Evolutionary conservation across 805 yeast genomes (phyloP), one percentile per base, ranked within the genome.

Genomic region (Kuraishia borneana): DNA sequence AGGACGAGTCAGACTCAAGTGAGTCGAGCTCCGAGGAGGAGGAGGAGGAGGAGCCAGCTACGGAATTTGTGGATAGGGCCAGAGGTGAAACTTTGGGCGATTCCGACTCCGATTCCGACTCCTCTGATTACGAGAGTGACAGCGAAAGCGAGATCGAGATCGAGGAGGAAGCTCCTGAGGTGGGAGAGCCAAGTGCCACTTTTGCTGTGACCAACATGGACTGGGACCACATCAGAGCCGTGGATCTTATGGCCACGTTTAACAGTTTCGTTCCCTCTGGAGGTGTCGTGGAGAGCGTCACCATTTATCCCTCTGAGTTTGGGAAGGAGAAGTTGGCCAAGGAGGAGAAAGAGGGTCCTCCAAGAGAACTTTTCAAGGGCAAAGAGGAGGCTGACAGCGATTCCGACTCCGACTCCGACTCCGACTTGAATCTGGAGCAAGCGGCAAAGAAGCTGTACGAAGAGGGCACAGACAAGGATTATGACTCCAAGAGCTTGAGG

Each of bases 151-250:
- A 72, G 16, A 56, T 69, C 18, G 82, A 76, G 42, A 44, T 65
- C 8, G 82, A 72, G 43, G 67, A 63, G 20, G 61, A 60, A 7
- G 68, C 72, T 35, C 82, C 92, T n/a, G 87, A 83, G 32, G 79
- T 76, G 33, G 94, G 95, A 31, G 96, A 89, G 2, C 94, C 95
- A 21, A 67, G 94, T 1, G 62, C 61, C 22, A 63, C 83, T 5
- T 65, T 92, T 48, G 98, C 98, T 0, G 95, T 80, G 1, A 97
- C 92, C 21, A 92, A 92, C 50, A 64, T 92, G 70, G 98, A 92
- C 52, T 92, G 98, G 98, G 98, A 92, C 47, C 83, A 92, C 49
- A 68, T 92, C n/a, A 70, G 74, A 31, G 82, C 97, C 1, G 73
- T 73, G 3, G 97, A 92, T 52, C 61, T 89, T 42, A 73, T 83